Evolutionary conservation across 1,139 yeast genomes (phyloP), one percentile per base, ranked within the genome.

Genomic region (Komagataea norvegica): DNA sequence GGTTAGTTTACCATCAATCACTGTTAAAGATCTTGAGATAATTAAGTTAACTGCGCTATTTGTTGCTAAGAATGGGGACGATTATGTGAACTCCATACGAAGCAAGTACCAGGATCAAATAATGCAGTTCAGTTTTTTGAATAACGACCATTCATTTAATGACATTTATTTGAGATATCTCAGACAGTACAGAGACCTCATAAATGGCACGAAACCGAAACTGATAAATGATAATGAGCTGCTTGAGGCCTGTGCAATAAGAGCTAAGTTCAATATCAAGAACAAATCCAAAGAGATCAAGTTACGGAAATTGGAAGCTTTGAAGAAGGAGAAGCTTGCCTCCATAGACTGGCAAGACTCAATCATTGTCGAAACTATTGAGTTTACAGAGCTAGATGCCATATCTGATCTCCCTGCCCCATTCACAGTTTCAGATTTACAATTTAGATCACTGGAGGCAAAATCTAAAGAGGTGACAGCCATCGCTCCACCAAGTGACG

Each of bases 311-410:
- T 49, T 59, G 40, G 49, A 60, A 38, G 63, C 63, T 43, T 46
- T 63, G 36, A 70, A 71, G 36, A 60, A 66, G 46, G 42, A 76
- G 20, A 78, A 74, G 33, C 85, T 71, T 60, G 89, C 93, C 0
- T 74, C 82, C 22, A 80, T 87, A 19, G 89, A 89, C 59, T 91
- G 98, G 98, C 80, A 80, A 44, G 86, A 84, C 45, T 88, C 88
- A 54, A 65, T 70, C 2, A 66, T 87, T 14, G 83, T 84, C 4
- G 88, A 80, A 34, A 77, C 80, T 2, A 67, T 87, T 10, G 75
- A 72, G 37, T 82, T 88, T 51, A 77, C 76, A 26, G 79, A 77
- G 3, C 66, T 78, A 1, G 95, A 86, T 56, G 68, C 70, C 39
- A 77, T 72, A 13, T 70, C 73, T 8, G 82, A 76, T 37, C 62